phyloP scores from a whole-genome alignment of 495 filamentous ascomycete genomes.

The Apiosordaria backusii region DNA sequence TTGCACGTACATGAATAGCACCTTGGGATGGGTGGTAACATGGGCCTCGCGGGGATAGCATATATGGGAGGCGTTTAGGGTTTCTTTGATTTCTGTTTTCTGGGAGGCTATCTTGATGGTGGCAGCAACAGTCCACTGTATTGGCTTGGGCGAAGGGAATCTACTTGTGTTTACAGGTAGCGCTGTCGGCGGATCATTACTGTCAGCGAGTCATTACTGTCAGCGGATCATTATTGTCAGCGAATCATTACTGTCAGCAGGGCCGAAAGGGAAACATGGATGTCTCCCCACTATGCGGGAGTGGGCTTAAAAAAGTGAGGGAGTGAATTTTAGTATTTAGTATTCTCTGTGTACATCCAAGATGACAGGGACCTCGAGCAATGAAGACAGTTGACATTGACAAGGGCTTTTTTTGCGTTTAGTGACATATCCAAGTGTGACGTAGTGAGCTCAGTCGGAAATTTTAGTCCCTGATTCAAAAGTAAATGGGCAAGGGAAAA shows the following conservation, averaged over 20 bases:
- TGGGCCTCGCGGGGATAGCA: neutral
- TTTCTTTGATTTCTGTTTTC: conserved; percentile 11
- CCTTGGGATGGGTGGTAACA: conserved; percentile 13
- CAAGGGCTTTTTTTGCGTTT: neutral
- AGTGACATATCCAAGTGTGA: neutral
- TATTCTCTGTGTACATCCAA: neutral
- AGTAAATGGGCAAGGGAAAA: neutral
- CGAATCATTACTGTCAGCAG: too few relatives aligned
- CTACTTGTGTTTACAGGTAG: neutral
- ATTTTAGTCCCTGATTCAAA: neutral
- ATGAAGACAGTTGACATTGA: neutral
- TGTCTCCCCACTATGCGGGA: too few relatives aligned
- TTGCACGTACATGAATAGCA: conserved; percentile 18
- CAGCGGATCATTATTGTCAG: too few relatives aligned
- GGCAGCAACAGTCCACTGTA: neutral
- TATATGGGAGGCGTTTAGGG: conserved; percentile 5
- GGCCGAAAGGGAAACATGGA: too few relatives aligned
- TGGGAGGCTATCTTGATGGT: conserved; percentile 3
- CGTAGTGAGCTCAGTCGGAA: neutral
- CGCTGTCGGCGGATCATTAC: neutral
- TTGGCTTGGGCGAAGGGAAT: neutral
- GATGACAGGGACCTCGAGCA: neutral
- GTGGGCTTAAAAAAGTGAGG: too few relatives aligned
- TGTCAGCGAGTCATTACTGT: neutral
- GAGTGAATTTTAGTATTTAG: neutral